A percentile compares a stretch with the other conserved stretches of the same genome.
Conservation (phyloP, 2,329 filamentous ascomycete species). For the Alternaria hordeiaustralica region DNA sequence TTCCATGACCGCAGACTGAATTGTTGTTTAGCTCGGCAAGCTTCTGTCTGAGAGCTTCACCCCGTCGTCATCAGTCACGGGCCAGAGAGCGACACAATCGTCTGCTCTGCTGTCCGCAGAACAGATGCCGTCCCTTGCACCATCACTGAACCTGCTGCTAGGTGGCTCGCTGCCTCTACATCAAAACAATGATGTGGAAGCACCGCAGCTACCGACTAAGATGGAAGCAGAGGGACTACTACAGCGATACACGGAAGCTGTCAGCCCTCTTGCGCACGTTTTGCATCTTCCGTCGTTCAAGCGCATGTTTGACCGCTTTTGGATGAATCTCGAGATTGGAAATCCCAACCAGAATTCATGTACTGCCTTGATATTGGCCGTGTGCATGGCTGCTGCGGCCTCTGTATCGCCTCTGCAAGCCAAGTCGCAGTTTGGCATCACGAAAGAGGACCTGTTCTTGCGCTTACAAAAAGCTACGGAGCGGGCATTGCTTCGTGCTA, state of each 20-base stretch:
- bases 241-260: conserved; percentile 45
- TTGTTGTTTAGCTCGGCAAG: conserved; percentile 45
- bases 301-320: conserved; percentile 47
- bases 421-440: conserved; percentile 49
- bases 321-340: conserved; percentile 46
- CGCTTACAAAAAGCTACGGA: conserved; percentile 48
- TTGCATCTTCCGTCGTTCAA: conserved; percentile 47
- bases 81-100: conserved; percentile 46
- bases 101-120: conserved; percentile 45
- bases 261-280: conserved; percentile 48
- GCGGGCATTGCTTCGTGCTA: conserved; percentile 43
- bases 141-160: conserved; percentile 43
- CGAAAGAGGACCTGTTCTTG: conserved; percentile 46
- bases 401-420: conserved; percentile 47
- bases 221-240: conserved; percentile 45
- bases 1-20: conserved; percentile 30
- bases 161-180: conserved; percentile 39
- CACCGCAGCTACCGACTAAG: conserved; percentile 43
- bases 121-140: conserved; percentile 47
- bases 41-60: conserved; percentile 44
- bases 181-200: conserved; percentile 37
- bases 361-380: conserved; percentile 45
- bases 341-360: conserved; percentile 46
- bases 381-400: conserved; percentile 48
- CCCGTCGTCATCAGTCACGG: conserved; percentile 41